phyloP scores from a whole-genome alignment of 768 basidiomycete species.

The Fistulinella prunicolor region DNA sequence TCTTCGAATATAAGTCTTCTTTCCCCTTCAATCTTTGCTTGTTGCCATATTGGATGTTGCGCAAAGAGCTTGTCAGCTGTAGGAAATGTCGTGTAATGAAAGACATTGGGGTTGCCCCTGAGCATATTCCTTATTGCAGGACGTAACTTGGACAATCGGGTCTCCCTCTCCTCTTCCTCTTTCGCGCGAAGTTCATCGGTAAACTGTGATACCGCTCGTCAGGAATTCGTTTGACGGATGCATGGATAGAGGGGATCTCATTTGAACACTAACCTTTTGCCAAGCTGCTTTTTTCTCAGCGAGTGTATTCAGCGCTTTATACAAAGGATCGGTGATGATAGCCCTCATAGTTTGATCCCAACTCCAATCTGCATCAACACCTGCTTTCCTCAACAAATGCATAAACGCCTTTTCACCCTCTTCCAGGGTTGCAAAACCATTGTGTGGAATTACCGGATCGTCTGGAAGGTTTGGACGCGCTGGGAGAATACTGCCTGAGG shows the following conservation, averaged over 20 bases:
- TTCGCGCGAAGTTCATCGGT: constrained; percentile 72
- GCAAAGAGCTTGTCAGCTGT: constrained; percentile 86
- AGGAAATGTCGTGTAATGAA: constrained; percentile 87
- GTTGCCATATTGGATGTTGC: constrained; percentile 89
- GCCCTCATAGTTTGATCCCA: constrained; percentile 99
- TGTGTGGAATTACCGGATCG: constrained; percentile 85
- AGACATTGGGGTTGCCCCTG: constrained; percentile 81
- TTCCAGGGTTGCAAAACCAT: constrained; percentile 80
- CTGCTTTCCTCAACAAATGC: constrained; percentile 83
- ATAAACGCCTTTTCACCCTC: constrained; percentile 95
- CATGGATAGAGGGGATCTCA: background rate
- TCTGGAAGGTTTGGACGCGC: constrained; percentile 79
- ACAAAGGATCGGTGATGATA: constrained; percentile 96
- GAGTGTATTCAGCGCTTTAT: constrained; percentile 88
- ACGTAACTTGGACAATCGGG: constrained; percentile 78
- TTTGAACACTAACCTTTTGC: constrained; percentile 67
- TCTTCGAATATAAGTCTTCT: constrained; percentile 88
- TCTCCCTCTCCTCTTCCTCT: constrained; percentile 83
- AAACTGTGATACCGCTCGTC: constrained; percentile 43
- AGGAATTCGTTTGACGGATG: background rate
- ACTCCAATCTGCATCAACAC: constrained; percentile 89
- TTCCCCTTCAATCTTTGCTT: constrained; percentile 82
- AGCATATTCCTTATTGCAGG: constrained; percentile 86
- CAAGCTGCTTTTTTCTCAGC: constrained; percentile 94
- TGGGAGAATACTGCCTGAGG: constrained; percentile 59